phyloP scores from a whole-genome alignment of 1,284 basidiomycete genomes.

The Trichosporon asahii region DNA sequence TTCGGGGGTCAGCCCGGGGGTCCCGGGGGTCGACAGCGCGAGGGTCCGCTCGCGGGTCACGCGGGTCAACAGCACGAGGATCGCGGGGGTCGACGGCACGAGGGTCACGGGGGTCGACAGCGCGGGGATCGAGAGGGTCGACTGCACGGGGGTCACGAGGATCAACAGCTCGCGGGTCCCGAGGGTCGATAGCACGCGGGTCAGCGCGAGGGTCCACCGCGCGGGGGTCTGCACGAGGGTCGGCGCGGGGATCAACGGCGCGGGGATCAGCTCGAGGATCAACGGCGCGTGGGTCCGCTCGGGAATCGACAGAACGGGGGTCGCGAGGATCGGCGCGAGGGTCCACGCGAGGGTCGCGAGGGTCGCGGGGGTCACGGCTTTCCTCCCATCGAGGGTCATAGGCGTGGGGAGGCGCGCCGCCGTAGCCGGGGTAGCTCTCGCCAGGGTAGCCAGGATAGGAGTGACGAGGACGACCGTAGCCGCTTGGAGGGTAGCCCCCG shows the following conservation, averaged over 20 bases:
- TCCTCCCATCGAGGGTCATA: slow-evolving; percentile 23
- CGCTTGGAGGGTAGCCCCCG: slow-evolving; percentile 6
- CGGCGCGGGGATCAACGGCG: not conserved
- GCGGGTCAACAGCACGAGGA: not conserved
- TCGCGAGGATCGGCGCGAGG: not conserved
- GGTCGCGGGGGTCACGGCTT: slow-evolving; percentile 5
- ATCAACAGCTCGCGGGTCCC: not conserved
- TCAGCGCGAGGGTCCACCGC: slow-evolving; percentile 5
- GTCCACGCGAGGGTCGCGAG: not conserved
- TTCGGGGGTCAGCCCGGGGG: not conserved
- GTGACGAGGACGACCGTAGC: slow-evolving; percentile 8
- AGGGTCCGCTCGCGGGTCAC: slow-evolving; percentile 9
- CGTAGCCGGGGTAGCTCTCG: slow-evolving; percentile 11
- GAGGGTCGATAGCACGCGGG: slow-evolving; percentile 8
- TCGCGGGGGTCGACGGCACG: slow-evolving; percentile 1
- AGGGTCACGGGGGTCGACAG: slow-evolving; percentile 10
- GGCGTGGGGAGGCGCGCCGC: slow-evolving; percentile 11
- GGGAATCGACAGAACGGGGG: not conserved
- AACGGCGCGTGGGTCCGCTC: not conserved
- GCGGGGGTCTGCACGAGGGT: slow-evolving; percentile 8
- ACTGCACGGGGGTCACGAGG: slow-evolving; percentile 9
- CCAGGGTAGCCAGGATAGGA: slow-evolving; percentile 9
- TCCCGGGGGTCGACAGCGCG: slow-evolving; percentile 10
- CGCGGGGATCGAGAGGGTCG: slow-evolving; percentile 9
- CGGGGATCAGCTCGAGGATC: not conserved